Conservation (phyloP, 2,329 filamentous ascomycete genomes). For the Talaromyces sp. region DNA sequence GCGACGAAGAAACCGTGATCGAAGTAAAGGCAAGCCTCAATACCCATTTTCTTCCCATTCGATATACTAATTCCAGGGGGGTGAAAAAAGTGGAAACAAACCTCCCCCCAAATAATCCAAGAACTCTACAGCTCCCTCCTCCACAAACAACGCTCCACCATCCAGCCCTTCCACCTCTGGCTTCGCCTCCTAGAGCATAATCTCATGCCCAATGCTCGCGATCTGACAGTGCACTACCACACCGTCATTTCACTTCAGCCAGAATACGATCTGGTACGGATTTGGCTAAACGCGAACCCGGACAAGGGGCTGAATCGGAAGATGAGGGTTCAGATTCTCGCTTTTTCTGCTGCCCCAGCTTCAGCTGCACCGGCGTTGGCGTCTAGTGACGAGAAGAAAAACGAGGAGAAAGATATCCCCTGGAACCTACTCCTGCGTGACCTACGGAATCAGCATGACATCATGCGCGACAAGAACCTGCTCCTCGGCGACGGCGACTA, state of each 20-base stretch:
- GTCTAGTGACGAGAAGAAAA: background rate
- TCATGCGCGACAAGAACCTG: background rate
- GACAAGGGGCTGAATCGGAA: conserved; percentile 9
- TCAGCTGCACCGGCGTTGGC: too few species aligned
- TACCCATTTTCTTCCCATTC: background rate
- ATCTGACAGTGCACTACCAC: conserved; percentile 10
- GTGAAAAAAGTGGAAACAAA: conserved; percentile 7
- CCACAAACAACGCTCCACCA: conserved; percentile 1
- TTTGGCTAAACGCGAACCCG: conserved; percentile 7
- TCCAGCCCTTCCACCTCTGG: conserved; percentile 16
- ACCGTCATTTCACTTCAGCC: background rate
- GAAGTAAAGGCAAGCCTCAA: conserved; percentile 4
- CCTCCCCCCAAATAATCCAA: background rate
- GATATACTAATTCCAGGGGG: background rate
- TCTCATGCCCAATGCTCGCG: conserved; percentile 13
- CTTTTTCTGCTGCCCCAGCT: background rate
- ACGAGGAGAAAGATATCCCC: background rate
- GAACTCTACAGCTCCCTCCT: conserved; percentile 11
- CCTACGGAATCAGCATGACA: background rate
- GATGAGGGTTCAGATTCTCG: conserved; percentile 14
- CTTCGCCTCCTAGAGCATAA: conserved; percentile 12
- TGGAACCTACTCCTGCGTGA: conserved; percentile 5
- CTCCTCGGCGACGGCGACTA: conserved; percentile 11
- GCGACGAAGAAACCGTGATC: background rate
- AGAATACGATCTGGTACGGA: conserved; percentile 5